Base-by-base conservation (phyloP, 371 early-diverging fungal genomes). In the Batkoa obscura region DNA sequence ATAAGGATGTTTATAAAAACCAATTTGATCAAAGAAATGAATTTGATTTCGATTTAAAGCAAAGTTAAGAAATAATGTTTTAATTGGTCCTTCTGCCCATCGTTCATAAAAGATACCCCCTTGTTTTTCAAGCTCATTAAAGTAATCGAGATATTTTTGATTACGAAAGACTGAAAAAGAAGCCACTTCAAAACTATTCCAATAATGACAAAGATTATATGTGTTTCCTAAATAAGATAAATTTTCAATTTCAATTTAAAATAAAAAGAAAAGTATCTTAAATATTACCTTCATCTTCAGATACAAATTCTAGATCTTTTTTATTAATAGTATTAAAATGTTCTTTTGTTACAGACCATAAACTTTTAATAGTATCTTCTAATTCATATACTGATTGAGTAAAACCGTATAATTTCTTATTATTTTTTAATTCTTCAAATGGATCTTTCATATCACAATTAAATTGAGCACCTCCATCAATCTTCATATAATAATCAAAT, bases 101-200 rank as follows among this genome's bases (percentile, higher is more conserved):
- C 86, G 69, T 66, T 94, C 93, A 64, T 93, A 94, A 63, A 86
- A 94, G 73, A 93, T 94, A 0, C 93, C 92, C 10, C 94, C 93
- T 15, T 72, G 66, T 43, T 65, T 68, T 60, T 96, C 94, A 30
- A 96, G 64, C 58, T 75, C 79, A 15, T 88, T 73, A 66, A 96
- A 95, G 60, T 74, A 90, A 10, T 69, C 65, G n/a, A 64, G 60
- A 62, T 93, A 95, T 36, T 68, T 72, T 6, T 70, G 62, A 23
- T 74, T 68, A 58, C 90, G 72, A 59, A 82, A 81, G 62, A 90
- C 84, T 23, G 79, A 74, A 59, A 95, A 71, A 62, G 76, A 76
- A 13, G 72, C 96, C 51, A 96, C 88, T 66, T 95, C 96, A 73
- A 96, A 94, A 61, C 92, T 94, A 42, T 86, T 83, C 95, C 95